Evolutionary conservation across 352 stramenopile species (phyloP).

Genomic region (Phytophthora pini): DNA sequence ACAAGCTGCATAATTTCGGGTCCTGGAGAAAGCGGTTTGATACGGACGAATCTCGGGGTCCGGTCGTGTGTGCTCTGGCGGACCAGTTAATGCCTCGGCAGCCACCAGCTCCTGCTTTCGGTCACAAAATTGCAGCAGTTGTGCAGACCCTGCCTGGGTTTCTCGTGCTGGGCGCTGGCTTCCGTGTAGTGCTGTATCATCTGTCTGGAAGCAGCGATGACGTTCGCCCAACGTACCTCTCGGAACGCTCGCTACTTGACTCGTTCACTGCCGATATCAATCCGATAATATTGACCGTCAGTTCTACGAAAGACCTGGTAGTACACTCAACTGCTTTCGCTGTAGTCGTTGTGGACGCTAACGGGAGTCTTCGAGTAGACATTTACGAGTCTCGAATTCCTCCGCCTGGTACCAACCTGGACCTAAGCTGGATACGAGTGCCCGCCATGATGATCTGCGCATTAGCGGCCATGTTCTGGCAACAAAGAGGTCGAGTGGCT

Average conservation of each 20-base stretch:
- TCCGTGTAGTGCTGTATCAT: constrained; percentile 34
- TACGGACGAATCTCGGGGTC: constrained; percentile 2
- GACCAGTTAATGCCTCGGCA: constrained; percentile 27
- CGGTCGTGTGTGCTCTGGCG: constrained; percentile 30
- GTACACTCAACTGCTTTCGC: constrained; percentile 28
- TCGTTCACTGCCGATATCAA: background rate
- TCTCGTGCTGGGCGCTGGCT: constrained; percentile 25
- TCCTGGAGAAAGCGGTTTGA: constrained; percentile 18
- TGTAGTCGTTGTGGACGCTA: constrained; percentile 10
- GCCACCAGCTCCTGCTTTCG: background rate
- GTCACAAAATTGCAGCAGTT: background rate
- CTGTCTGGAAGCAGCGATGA: constrained; percentile 28
- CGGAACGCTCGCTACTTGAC: constrained; percentile 17
- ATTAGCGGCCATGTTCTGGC: constrained; percentile 42
- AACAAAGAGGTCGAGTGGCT: constrained; percentile 26
- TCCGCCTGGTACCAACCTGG: constrained; percentile 24
- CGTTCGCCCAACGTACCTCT: constrained; percentile 27
- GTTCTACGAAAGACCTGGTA: constrained; percentile 18
- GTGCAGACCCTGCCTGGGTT: constrained; percentile 37
- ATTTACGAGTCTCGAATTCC: constrained; percentile 34
- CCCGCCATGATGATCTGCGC: constrained; percentile 43
- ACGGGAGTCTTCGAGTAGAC: constrained; percentile 10
- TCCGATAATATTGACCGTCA: constrained; percentile 11
- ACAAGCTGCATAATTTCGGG: constrained; percentile 35
- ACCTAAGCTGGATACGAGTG: constrained; percentile 42